phyloP scores from a whole-genome alignment of 2,329 filamentous ascomycete species.

The Sclerotinia borealis region DNA sequence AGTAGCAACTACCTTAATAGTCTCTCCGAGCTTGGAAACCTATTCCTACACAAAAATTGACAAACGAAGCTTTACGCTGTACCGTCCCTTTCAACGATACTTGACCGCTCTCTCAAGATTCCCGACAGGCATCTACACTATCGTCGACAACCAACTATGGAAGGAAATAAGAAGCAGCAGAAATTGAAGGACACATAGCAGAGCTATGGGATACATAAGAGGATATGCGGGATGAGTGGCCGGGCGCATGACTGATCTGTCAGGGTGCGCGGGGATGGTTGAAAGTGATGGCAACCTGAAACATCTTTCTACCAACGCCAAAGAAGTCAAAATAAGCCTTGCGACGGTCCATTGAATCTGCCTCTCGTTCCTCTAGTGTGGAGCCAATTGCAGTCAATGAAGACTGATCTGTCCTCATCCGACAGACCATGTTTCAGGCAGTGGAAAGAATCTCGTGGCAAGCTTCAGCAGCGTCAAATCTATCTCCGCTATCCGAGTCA shows the following conservation, averaged over 20 bases:
- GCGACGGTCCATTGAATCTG: too few species aligned
- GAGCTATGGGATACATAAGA: background rate
- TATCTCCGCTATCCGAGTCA: too few species aligned
- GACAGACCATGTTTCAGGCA: background rate
- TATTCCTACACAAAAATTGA: background rate
- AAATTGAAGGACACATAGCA: background rate
- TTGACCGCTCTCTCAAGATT: background rate
- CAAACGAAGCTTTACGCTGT: background rate
- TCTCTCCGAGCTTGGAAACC: background rate
- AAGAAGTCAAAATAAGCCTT: too few species aligned
- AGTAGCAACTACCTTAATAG: background rate
- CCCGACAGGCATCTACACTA: background rate
- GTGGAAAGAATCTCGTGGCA: background rate
- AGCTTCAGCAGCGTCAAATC: accelerated
- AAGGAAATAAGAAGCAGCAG: background rate
- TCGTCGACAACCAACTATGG: background rate
- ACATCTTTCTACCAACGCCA: background rate
- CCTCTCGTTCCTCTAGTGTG: background rate
- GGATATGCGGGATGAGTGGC: background rate
- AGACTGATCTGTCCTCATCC: background rate
- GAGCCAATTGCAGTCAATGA: too few species aligned
- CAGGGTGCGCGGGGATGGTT: background rate
- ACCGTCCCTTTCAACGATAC: background rate
- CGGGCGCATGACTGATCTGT: background rate
- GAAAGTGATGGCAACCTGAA: too few species aligned